Conservation (phyloP, 306 rosid species). For the Hippophae tibetana region DNA sequence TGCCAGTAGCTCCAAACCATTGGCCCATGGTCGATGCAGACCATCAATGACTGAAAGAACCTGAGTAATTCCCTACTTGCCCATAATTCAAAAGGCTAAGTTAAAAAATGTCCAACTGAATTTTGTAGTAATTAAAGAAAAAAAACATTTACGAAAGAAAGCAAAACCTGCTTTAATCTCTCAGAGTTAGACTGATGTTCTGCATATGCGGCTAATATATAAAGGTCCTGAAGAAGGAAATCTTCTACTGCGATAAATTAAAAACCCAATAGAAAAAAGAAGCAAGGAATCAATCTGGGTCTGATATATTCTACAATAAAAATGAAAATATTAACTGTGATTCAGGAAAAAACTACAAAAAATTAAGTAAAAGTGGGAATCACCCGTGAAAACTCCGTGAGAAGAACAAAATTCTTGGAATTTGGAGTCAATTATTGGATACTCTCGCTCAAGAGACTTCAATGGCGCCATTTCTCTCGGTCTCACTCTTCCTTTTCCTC, state of each 20-base stretch:
- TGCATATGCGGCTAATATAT: slow-evolving; percentile 27
- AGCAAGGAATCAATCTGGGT: neutral
- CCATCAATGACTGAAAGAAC: slow-evolving; percentile 28
- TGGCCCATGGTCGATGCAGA: slow-evolving; percentile 33
- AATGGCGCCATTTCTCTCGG: slow-evolving; percentile 36
- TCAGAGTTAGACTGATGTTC: slow-evolving; percentile 27
- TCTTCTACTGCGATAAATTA: slow-evolving; percentile 48
- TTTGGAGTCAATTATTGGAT: slow-evolving; percentile 25
- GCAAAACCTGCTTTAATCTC: slow-evolving; percentile 37
- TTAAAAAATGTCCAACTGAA: neutral
- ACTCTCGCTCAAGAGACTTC: slow-evolving; percentile 31
- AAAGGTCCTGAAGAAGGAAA: slow-evolving; percentile 51
- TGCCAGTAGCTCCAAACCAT: slow-evolving; percentile 42
- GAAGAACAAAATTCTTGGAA: slow-evolving; percentile 37
- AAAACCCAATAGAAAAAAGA: neutral
- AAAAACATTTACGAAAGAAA: too few relatives aligned
- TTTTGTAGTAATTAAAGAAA: too few relatives aligned
- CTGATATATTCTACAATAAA: neutral
- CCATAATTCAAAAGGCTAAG: neutral
- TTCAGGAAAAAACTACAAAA: neutral
- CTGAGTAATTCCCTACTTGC: slow-evolving; percentile 34
- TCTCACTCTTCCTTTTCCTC: slow-evolving; percentile 2
- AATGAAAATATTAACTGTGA: neutral
- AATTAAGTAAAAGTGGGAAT: neutral
- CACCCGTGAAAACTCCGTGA: slow-evolving; percentile 36